These are phyloP conservation scores for Ilyonectria robusta DNA, from an alignment of 2,329 filamentous ascomycete genomes.

Conservation along the genomic window DNA sequence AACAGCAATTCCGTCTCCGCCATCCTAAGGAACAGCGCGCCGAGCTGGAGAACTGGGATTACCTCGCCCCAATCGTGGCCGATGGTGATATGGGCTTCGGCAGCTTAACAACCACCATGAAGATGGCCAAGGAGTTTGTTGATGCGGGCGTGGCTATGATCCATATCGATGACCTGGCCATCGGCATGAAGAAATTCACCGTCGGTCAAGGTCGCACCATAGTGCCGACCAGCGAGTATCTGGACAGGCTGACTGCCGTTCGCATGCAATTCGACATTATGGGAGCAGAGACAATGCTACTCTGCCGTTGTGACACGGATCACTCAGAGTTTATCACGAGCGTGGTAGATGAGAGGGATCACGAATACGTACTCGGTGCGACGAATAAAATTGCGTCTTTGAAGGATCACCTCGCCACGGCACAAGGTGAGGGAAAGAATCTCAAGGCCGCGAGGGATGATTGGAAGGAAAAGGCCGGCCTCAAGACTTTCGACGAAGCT, in stretches of 20 bases:
- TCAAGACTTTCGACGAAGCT: conserved; percentile 54
- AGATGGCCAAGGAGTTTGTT: conserved; percentile 58
- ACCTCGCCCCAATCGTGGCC: conserved; percentile 57
- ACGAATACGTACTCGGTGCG: conserved; percentile 56
- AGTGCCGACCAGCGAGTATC: conserved; percentile 57
- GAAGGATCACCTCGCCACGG: conserved; percentile 3
- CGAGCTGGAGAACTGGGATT: conserved; percentile 55
- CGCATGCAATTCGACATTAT: conserved; percentile 58
- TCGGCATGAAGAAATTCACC: conserved; percentile 61
- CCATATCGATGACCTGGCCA: conserved; percentile 59
- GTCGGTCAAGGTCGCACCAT: conserved; percentile 57
- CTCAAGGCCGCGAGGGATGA: conserved; percentile 47
- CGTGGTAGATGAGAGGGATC: conserved; percentile 54
- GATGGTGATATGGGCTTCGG: conserved; percentile 61
- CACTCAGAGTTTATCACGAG: conserved; percentile 57
- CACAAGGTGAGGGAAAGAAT: conserved; percentile 44
- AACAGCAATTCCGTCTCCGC: conserved; percentile 54
- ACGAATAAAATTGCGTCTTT: conserved; percentile 45
- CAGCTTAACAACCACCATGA: conserved; percentile 55
- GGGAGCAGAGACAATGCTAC: conserved; percentile 55
- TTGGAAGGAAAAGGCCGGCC: conserved; percentile 50
- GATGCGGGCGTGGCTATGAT: conserved; percentile 60
- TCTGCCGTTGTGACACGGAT: conserved; percentile 56
- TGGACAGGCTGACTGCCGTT: conserved; percentile 52
- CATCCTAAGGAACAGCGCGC: conserved; percentile 49